Evolutionary conservation across 2,329 filamentous ascomycete species (phyloP).

Genomic region (Ascochyta rabiei): DNA sequence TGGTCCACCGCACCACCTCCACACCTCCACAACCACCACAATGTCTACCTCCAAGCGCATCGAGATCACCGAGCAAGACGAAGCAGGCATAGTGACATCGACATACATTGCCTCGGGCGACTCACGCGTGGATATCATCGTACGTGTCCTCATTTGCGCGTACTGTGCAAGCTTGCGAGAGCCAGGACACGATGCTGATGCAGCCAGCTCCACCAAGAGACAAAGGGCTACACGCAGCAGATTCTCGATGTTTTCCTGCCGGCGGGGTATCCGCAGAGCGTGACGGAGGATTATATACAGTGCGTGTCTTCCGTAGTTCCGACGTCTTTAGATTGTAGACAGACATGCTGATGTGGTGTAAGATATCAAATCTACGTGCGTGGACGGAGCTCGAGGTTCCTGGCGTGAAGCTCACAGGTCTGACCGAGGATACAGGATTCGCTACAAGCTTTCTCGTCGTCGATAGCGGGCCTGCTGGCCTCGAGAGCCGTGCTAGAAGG

Average conservation of each 20-base stretch:
- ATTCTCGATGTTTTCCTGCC: constrained; percentile 79
- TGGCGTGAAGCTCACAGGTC: not conserved
- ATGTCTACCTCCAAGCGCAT: constrained; percentile 6
- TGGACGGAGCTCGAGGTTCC: not conserved
- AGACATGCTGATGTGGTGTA: not conserved
- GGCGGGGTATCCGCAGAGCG: constrained; percentile 84
- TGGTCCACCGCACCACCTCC: not conserved
- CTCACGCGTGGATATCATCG: constrained; percentile 56
- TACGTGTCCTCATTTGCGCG: constrained; percentile 28
- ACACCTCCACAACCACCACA: constrained; percentile 1
- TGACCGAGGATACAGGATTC: constrained; percentile 63
- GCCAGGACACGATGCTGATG: not conserved
- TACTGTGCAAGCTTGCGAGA: not conserved
- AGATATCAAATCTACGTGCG: constrained; percentile 73
- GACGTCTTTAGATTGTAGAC: no score
- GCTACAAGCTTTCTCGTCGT: constrained; percentile 82
- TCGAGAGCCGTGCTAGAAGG: constrained; percentile 82
- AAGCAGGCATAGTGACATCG: constrained; percentile 56
- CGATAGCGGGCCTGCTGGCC: constrained; percentile 78
- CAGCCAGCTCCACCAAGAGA: constrained; percentile 19
- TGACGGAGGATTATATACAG: constrained; percentile 81
- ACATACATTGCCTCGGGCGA: constrained; percentile 54
- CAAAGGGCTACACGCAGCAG: constrained; percentile 41
- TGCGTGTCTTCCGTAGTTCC: constrained; percentile 43
- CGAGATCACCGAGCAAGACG: constrained; percentile 53